phyloP scores from a whole-genome alignment of 2,329 filamentous ascomycete genomes.

The Diaporthe sp. region DNA sequence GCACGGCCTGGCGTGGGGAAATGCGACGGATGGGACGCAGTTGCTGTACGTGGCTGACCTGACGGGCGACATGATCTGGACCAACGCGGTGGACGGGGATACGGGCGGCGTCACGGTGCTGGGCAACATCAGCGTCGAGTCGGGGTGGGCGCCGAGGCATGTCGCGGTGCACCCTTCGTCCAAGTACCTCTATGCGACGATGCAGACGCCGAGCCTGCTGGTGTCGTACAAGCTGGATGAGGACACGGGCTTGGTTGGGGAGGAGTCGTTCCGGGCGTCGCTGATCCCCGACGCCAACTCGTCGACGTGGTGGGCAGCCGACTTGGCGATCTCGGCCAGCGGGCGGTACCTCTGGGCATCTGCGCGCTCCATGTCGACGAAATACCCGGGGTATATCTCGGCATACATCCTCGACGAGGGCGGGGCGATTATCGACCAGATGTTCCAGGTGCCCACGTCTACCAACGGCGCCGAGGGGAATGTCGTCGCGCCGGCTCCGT shows the following conservation, averaged over 20 bases:
- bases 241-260: background rate
- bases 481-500: background rate
- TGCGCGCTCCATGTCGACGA: background rate
- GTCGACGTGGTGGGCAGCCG: background rate
- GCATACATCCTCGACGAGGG: background rate
- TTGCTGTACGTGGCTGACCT: background rate
- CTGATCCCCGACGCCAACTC: background rate
- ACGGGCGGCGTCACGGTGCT: background rate
- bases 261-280: background rate
- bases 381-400: background rate
- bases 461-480: background rate
- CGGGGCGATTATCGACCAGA: background rate
- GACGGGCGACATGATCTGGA: slow-evolving; percentile 2
- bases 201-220: slow-evolving; percentile 3
- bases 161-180: slow-evolving; percentile 3
- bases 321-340: background rate
- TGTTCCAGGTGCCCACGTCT: background rate
- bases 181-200: background rate
- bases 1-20: background rate
- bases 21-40: background rate
- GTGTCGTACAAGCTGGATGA: background rate
- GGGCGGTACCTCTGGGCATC: background rate
- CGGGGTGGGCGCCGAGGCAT: background rate
- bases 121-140: background rate
- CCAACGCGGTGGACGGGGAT: background rate